Evolutionary conservation across 352 stramenopile species (phyloP).

Genomic region (Phytophthora rubi): DNA sequence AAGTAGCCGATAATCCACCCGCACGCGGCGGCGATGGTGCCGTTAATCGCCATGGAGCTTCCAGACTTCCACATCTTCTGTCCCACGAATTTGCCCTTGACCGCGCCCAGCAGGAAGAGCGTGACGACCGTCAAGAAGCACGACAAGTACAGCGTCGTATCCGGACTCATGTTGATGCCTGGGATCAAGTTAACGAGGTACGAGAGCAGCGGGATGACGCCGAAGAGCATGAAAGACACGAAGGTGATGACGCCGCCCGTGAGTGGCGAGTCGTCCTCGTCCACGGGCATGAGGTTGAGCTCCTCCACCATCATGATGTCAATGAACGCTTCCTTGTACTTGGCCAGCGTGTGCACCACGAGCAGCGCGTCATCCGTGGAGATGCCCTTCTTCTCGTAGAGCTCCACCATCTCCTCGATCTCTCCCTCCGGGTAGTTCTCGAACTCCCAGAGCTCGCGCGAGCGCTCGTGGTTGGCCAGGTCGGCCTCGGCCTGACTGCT

Average conservation of each 20-base stretch:
- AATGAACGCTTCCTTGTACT: conserved; percentile 98
- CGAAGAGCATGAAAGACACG: conserved; percentile 91
- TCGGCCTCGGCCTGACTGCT: conserved; percentile 94
- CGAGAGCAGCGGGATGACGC: conserved; percentile 92
- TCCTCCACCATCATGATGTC: conserved; percentile 98
- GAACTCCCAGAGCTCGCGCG: conserved; percentile 94
- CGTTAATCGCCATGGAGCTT: conserved; percentile 81
- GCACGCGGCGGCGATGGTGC: conserved; percentile 69
- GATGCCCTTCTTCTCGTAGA: conserved; percentile 94
- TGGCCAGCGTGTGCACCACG: conserved; percentile 94
- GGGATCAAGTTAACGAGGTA: conserved; percentile 92
- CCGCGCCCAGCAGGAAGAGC: conserved; percentile 93
- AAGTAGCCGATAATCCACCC: conserved; percentile 87
- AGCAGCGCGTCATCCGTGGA: conserved; percentile 88
- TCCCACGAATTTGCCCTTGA: conserved; percentile 90
- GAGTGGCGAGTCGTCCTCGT: conserved; percentile 91
- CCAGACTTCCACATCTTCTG: conserved; percentile 78
- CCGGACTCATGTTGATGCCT: conserved; percentile 58
- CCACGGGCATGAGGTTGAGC: conserved; percentile 94
- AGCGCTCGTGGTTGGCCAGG: conserved; percentile 93
- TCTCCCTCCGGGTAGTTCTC: conserved; percentile 96
- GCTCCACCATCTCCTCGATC: conserved; percentile 97
- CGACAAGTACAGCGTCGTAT: conserved; percentile 91
- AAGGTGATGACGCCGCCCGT: conserved; percentile 91
- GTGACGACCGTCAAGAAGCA: conserved; percentile 94